A percentile compares a stretch with the other conserved stretches of the same genome.
Evolutionary conservation across 2,329 filamentous ascomycete species (phyloP).

Genomic region (Scytalidium lignicola): DNA sequence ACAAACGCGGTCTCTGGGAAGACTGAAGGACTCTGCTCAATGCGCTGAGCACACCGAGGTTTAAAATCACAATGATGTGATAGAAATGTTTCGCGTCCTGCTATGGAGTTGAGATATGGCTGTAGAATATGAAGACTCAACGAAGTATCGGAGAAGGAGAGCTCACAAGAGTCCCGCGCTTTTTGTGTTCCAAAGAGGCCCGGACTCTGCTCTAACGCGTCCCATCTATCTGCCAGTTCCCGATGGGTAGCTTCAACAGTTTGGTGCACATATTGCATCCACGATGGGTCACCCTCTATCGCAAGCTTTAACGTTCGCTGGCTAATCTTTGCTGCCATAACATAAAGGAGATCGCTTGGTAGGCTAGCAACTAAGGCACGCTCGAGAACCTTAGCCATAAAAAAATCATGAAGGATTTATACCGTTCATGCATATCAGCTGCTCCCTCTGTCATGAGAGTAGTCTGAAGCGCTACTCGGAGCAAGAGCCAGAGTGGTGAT

Average conservation of each 20-base stretch:
- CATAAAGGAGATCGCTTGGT: conserved; percentile 27
- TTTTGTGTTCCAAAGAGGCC: conserved; percentile 1
- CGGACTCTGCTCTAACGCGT: not conserved
- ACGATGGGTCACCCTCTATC: not conserved
- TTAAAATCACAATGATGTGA: not conserved
- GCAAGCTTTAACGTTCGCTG: conserved; percentile 37
- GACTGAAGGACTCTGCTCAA: not conserved
- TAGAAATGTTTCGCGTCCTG: not conserved
- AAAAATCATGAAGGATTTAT: conserved; percentile 48
- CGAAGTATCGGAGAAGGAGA: conserved; percentile 4
- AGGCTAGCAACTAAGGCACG: conserved; percentile 10
- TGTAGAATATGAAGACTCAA: not conserved
- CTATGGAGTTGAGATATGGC: not conserved
- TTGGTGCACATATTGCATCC: conserved; percentile 3
- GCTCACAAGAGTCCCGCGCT: not conserved
- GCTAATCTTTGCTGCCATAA: conserved; percentile 40
- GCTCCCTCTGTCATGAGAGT: not conserved
- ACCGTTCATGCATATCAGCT: conserved; percentile 21
- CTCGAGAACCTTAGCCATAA: conserved; percentile 35
- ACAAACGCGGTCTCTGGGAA: conserved; percentile 15
- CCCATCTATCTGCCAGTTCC: conserved; percentile 3
- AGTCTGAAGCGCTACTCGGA: conserved; percentile 45
- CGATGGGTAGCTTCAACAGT: not conserved
- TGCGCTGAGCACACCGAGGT: not conserved
- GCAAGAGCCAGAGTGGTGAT: conserved; percentile 49